Evolutionary conservation across 768 basidiomycete genomes (phyloP), one percentile per base, ranked within the genome.

Genomic region (Lactarius quietus): DNA sequence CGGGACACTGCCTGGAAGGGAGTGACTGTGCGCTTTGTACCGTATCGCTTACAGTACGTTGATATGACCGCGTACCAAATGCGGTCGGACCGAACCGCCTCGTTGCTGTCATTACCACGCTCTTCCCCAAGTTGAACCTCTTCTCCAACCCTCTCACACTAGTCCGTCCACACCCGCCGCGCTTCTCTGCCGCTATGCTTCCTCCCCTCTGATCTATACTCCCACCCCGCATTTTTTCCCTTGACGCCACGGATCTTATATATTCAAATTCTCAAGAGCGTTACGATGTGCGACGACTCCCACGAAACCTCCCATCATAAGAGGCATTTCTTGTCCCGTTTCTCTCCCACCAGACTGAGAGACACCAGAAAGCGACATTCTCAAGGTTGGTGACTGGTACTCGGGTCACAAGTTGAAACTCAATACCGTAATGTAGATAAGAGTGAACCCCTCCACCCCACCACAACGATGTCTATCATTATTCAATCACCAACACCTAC

Each of bases 1-100:
- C n/a, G 72, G 72, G 61, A 70, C 69, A 36, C 38, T 82, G 54
- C 65, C 64, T 53, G n/a, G 36, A 41, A 33, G 15, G 57, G 28
- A 38, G n/a, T 38, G 28, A 14, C 3, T 23, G n/a, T 18, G 15
- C 23, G n/a, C 43, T 33, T 33, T 33, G 33, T 8, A 15, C 6
- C 2, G 6, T 48, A 48, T 3, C n/a, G 12, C 45, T 29, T 55
- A 55, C 54, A 18, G 1, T 20, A 55, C n/a, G n/a, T n/a, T n/a
- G n/a, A 51, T 28, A 51, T 23, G 26, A 18, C 31, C 54, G 29
- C 29, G 53, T 29, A 35, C 36, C 51, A 36, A 14, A 10, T 8
- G 3, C 33, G 3, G 33, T 8, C 62, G 51, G 54, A 2, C 60
- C 33, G 62, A 58, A 3, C 20, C 20, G 62, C 65, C 66, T 65